Evolutionary conservation across 2,329 filamentous ascomycete species (phyloP).

Genomic region (Myriosclerotinia duriaeana): DNA sequence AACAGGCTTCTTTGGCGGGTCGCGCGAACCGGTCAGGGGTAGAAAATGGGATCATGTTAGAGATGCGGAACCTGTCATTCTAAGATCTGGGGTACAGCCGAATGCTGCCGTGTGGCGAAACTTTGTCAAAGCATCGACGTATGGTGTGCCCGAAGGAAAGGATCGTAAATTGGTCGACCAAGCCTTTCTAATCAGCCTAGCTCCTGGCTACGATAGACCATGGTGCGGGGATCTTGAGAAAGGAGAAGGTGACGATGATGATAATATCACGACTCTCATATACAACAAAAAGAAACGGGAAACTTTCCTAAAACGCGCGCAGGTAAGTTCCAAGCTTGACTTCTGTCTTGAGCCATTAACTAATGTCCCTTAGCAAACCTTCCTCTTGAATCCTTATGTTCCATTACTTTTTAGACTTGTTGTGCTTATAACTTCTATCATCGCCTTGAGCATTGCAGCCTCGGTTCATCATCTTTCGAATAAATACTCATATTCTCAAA

Average conservation of each 20-base stretch:
- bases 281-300: slow-evolving; percentile 37
- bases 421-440: slow-evolving; percentile 78
- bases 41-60: slow-evolving; percentile 42
- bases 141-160: slow-evolving; percentile 35
- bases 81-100: slow-evolving; percentile 32
- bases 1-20: slow-evolving; percentile 39
- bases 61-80: slow-evolving; percentile 41
- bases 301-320: slow-evolving; percentile 33
- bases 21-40: slow-evolving; percentile 39
- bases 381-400: slow-evolving; percentile 60
- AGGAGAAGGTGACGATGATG: slow-evolving; percentile 33
- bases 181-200: slow-evolving; percentile 36
- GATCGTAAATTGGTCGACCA: slow-evolving; percentile 37
- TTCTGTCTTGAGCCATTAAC: not conserved
- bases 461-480: slow-evolving; percentile 63
- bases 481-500: slow-evolving; percentile 51
- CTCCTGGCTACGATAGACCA: slow-evolving; percentile 40
- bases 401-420: slow-evolving; percentile 79
- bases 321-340: slow-evolving; percentile 30
- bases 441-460: slow-evolving; percentile 75
- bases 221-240: slow-evolving; percentile 40
- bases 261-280: slow-evolving; percentile 36
- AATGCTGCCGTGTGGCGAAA: slow-evolving; percentile 36
- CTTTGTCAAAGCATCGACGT: slow-evolving; percentile 40
- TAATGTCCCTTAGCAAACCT: slow-evolving; percentile 33